Base-by-base conservation (phyloP, 225 moss, liverwort and hornwort genomes). In the Sphagnum contortum region DNA sequence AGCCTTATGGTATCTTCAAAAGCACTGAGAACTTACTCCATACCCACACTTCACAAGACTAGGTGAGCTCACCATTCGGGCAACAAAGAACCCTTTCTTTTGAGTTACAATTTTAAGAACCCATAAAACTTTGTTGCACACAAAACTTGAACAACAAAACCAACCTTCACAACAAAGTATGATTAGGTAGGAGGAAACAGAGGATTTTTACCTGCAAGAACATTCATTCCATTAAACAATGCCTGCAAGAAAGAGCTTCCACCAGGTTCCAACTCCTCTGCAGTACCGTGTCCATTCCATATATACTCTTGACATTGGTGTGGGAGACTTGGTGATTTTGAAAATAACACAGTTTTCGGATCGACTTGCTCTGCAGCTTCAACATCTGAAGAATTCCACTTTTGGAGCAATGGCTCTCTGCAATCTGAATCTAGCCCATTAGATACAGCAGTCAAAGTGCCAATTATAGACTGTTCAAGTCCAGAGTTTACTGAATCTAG, bases 201-300 rank as follows among this genome's bases (percentile, higher is more conserved):
- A 29, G 29, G 29, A 29, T 1, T 29, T 57, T 66, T 54, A 95
- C 95, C 92, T 88, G 91, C 92, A 56, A 95, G 95, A 44, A 88
- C 84, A 67, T 95, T 95, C 73, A 89, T 83, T 68, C 91, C 95
- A 64, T 95, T 95, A 64, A 95, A 71, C 10, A 81, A 57, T 45
- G 95, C 89, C 68, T 95, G 92, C 50, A 90, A 57, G 72, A 95
- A 90, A n/a, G 92, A 86, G 74, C 89, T 92, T n/a, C 80, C 84
- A 9, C 73, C 68, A 45, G 66, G 72, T 47, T 63, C 44, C 64
- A 57, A 6, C 10, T 67, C 56, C 68, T 68, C 57, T 56, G 45
- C 9, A 4, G 46, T 1, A 55, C 57, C 13, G 8, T 4, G 10
- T 49, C 63, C 63, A 29, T 29, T 29, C 50, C 63, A 64, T 12